These are phyloP conservation scores for Diversispora epigaea DNA, from an alignment of 192 early-diverging fungal species.

Conservation along the genomic window DNA sequence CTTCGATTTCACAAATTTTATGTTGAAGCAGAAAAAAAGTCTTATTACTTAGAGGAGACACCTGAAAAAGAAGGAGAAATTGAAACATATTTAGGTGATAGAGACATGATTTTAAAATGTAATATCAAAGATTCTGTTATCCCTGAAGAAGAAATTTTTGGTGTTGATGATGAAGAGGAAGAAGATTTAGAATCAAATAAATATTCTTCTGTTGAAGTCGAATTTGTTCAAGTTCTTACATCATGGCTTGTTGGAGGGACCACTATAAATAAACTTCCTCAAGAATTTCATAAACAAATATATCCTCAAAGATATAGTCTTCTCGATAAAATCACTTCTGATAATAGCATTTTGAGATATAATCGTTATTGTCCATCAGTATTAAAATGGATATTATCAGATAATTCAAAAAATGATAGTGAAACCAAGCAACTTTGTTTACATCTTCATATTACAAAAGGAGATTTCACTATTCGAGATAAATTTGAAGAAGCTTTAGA, in stretches of 20 bases:
- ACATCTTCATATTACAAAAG: background rate
- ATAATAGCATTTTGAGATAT: background rate
- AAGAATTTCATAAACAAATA: background rate
- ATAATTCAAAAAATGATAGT: background rate
- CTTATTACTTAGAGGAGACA: background rate
- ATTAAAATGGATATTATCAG: background rate
- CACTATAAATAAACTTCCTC: background rate
- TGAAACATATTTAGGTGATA: background rate
- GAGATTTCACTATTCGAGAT: constrained; percentile 1
- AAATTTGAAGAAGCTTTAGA: background rate
- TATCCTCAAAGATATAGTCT: background rate
- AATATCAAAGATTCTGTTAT: background rate
- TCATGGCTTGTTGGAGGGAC: constrained; percentile 6
- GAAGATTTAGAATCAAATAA: background rate
- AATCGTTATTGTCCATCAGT: background rate
- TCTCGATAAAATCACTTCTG: background rate
- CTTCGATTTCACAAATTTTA: background rate
- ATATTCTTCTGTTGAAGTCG: background rate
- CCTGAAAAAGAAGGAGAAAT: background rate
- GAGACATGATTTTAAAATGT: constrained; percentile 8
- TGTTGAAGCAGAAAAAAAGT: background rate
- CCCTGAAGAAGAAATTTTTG: background rate
- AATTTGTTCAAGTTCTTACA: background rate
- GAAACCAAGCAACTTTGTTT: background rate
- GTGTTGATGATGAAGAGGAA: background rate